Conservation (phyloP, 805 yeast genomes). For the Kluyveromyces lactis region DNA sequence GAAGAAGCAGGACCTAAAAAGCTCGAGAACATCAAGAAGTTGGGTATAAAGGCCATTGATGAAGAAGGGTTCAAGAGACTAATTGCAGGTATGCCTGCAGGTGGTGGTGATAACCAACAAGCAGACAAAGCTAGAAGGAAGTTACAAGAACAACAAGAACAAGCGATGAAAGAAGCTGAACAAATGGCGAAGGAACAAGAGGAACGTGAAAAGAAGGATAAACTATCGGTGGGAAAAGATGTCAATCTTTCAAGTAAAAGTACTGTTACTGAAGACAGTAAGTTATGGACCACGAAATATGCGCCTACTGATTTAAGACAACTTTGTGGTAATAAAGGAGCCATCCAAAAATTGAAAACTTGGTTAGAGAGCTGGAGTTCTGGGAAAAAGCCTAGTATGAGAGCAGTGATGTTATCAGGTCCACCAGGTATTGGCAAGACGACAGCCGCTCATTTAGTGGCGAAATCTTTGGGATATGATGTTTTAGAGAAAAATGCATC, state of each 20-base stretch:
- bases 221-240: conserved; percentile 23
- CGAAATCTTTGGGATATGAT: conserved; percentile 62
- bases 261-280: conserved; percentile 36
- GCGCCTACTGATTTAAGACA: conserved; percentile 75
- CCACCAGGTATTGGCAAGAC: conserved; percentile 87
- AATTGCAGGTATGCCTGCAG: conserved; percentile 73
- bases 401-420: conserved; percentile 78
- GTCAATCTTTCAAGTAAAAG: conserved; percentile 13
- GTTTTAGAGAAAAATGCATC: conserved; percentile 74
- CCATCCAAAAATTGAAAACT: conserved; percentile 50
- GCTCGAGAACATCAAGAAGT: conserved; percentile 65
- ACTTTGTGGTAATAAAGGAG: conserved; percentile 85
- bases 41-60: conserved; percentile 70
- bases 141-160: conserved; percentile 56
- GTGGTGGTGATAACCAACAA: conserved; percentile 78
- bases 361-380: conserved; percentile 80
- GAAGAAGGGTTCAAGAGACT: conserved; percentile 80
- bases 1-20: conserved; percentile 97
- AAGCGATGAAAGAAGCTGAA: conserved; percentile 44
- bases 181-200: conserved; percentile 40
- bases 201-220: conserved; percentile 28
- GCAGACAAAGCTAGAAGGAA: conserved; percentile 70
- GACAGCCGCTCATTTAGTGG: conserved; percentile 70
- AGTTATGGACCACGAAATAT: conserved; percentile 87
- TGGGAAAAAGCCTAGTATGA: conserved; percentile 47